These are phyloP conservation scores for Rhipidocladum racemiflorum DNA, from an alignment of 176 grass and related monocot species.

Conservation along the genomic window DNA sequence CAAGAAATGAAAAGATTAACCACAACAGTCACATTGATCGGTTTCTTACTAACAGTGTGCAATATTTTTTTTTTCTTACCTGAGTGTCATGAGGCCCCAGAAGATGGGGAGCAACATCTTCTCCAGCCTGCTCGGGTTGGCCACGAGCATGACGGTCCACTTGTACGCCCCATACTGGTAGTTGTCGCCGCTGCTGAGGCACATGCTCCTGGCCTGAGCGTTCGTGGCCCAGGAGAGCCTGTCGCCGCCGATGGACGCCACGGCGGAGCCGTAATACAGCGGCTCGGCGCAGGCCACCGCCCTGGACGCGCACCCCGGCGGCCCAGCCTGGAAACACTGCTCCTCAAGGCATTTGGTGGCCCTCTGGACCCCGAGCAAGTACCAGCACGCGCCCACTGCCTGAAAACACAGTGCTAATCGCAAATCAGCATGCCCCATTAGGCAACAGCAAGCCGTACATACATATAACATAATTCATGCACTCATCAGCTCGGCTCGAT, in stretches of 20 bases:
- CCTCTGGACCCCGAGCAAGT: slow-evolving; percentile 81
- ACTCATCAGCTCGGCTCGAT: not conserved
- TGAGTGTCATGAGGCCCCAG: slow-evolving; percentile 94
- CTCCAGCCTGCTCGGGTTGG: slow-evolving; percentile 73
- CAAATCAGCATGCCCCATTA: not conserved
- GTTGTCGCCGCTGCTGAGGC: slow-evolving; percentile 44
- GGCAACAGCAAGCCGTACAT: not conserved
- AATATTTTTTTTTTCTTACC: slow-evolving; percentile 2
- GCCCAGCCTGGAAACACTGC: slow-evolving; percentile 33
- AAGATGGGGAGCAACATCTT: slow-evolving; percentile 91
- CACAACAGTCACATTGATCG: not conserved
- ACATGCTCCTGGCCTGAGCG: slow-evolving; percentile 37
- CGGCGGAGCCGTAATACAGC: slow-evolving; percentile 54
- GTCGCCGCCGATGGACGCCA: not conserved
- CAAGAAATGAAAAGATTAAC: not conserved
- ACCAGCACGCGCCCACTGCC: slow-evolving; percentile 93
- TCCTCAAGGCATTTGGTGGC: slow-evolving; percentile 67
- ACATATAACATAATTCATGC: not conserved
- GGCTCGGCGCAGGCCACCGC: slow-evolving; percentile 51
- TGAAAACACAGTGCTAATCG: not conserved
- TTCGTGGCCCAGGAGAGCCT: slow-evolving; percentile 57
- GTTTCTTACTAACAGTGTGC: not conserved
- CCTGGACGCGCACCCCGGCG: slow-evolving; percentile 32
- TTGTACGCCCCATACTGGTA: slow-evolving; percentile 84
- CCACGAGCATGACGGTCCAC: slow-evolving; percentile 76